phyloP scores from a whole-genome alignment of 768 basidiomycete species.

The Leccinum fibrillosum region DNA sequence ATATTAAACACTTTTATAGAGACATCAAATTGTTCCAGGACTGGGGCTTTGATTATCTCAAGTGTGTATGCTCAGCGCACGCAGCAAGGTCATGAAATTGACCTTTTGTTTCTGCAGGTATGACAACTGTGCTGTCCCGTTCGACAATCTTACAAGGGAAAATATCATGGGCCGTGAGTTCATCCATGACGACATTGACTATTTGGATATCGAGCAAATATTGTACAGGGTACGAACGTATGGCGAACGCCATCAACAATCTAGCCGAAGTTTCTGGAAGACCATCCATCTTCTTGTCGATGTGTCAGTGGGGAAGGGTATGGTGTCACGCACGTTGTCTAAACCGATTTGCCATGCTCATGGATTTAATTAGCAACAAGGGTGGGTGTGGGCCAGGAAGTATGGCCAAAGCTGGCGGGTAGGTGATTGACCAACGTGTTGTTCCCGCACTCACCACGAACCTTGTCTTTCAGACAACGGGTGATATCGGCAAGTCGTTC shows the following conservation, averaged over 20 bases:
- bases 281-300: slow-evolving; percentile 54
- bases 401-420: slow-evolving; percentile 70
- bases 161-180: slow-evolving; percentile 54
- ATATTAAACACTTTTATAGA: slow-evolving; percentile 28
- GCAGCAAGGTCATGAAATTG: neutral
- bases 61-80: slow-evolving; percentile 36
- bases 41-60: slow-evolving; percentile 67
- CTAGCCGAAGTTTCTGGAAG: slow-evolving; percentile 47
- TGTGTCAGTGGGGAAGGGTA: slow-evolving; percentile 71
- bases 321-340: slow-evolving; percentile 9
- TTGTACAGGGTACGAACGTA: slow-evolving; percentile 51
- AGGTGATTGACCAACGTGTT: slow-evolving; percentile 14
- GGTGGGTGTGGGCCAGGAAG: slow-evolving; percentile 59
- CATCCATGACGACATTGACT: neutral
- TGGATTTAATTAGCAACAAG: slow-evolving; percentile 45
- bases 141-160: slow-evolving; percentile 51
- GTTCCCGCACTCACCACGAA: slow-evolving; percentile 1
- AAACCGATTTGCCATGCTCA: neutral
- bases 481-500: slow-evolving; percentile 40
- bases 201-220: neutral
- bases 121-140: slow-evolving; percentile 62
- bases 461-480: slow-evolving; percentile 40
- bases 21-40: slow-evolving; percentile 57
- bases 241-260: slow-evolving; percentile 55
- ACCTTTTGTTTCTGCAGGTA: slow-evolving; percentile 36